Evolutionary conservation across 768 basidiomycete species (phyloP), one percentile per base, ranked within the genome.

Genomic region (Podaxis sp.): DNA sequence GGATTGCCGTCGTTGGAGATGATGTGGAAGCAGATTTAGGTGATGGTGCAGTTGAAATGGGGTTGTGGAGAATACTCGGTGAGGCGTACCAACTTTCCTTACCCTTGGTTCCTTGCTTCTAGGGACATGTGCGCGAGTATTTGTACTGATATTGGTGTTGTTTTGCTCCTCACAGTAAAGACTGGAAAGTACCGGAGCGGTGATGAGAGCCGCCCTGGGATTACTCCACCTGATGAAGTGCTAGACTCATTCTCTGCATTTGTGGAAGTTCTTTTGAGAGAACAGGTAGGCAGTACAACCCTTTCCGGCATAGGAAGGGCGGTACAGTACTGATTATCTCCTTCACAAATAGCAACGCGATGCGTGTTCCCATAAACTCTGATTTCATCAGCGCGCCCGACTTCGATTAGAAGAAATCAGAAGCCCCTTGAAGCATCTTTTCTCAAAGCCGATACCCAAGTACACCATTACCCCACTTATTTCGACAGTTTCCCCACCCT

Each of bases 171-270:
- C 42, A 46, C 61, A 86, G 89, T 89, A 24, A 80, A 78, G 68
- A 88, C 89, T 4, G 89, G 90, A 11, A 92, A 90, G 68, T 90
- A 89, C 69, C 78, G 89, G 2, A 19, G 73, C 3, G 87, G 86
- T 2, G 85, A 87, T 66, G 89, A 90, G 70, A 58, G 49, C 4
- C 75, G 73, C 59, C 58, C 65, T 15, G 79, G 76, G 0, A 65
- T 72, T 2, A 65, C 69, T 5, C 76, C 81, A 30, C 86, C 86
- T 2, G 83, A 88, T 69, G 82, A 83, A 65, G 73, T 86, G 2
- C 80, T 69, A 57, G 82, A 82, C 30, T 81, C 77, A 3, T 88
- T 89, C 66, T 76, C 84, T 2, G 72, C 73, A 3, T 84, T 87
- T 60, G 79, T 87, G 1, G 81, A 87, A n/a, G 75, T 68, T 30